Evolutionary conservation across 2,329 filamentous ascomycete genomes (phyloP).

Genomic region (Neurospora crassa): DNA sequence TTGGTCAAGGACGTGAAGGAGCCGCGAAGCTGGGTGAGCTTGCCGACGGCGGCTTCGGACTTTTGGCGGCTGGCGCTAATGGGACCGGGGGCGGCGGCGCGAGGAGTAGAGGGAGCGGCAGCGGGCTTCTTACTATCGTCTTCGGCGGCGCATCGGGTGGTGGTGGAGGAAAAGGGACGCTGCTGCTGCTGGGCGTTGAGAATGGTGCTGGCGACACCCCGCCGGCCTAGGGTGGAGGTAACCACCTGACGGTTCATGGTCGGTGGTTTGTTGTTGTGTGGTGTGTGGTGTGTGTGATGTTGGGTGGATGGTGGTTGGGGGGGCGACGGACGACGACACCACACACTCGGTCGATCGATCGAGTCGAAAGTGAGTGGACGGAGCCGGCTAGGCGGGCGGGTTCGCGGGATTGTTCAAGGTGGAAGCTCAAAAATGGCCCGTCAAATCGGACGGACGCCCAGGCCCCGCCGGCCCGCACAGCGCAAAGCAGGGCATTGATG

Average conservation of each 20-base stretch:
- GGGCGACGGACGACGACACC: neutral
- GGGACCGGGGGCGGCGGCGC: neutral
- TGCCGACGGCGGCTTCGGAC: constrained; percentile 16
- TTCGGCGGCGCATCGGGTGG: neutral
- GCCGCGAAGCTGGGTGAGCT: constrained; percentile 13
- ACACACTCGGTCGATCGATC: neutral
- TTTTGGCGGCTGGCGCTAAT: constrained; percentile 10
- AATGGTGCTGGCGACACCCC: neutral
- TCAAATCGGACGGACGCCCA: neutral
- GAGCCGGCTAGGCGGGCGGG: constrained; percentile 1
- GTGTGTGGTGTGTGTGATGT: neutral
- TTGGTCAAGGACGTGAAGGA: neutral
- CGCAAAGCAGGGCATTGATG: neutral
- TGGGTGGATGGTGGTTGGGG: neutral
- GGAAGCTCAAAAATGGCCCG: neutral
- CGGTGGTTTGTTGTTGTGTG: constrained; percentile 2
- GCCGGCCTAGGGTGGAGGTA: constrained; percentile 15
- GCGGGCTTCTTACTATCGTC: constrained; percentile 6
- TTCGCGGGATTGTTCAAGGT: neutral
- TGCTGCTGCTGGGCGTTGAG: neutral
- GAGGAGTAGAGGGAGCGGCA: neutral
- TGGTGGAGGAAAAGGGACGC: constrained; percentile 3
- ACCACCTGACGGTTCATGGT: constrained; percentile 16
- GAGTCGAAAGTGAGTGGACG: neutral
- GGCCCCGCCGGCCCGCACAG: neutral